Percentiles rank a stretch among this genome's conserved stretches.
Conservation (phyloP, 2,329 filamentous ascomycete genomes). For the Fusarium mundagurra region DNA sequence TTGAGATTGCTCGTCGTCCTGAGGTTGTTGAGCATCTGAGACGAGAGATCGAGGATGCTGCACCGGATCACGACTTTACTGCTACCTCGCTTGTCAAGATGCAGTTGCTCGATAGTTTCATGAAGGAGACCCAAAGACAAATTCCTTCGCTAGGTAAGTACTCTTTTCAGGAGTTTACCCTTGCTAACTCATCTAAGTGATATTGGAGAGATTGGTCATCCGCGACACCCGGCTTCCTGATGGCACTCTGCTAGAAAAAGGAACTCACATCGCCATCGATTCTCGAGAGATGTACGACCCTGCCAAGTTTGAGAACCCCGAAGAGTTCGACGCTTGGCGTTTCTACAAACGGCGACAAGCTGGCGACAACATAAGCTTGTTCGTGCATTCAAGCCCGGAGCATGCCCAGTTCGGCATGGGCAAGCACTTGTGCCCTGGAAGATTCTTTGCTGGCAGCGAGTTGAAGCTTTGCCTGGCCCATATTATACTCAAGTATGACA, state of each 20-base stretch:
- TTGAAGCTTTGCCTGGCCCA: not conserved
- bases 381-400: not conserved
- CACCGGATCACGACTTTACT: not conserved
- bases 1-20: not conserved
- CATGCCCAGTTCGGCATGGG: conserved; percentile 2
- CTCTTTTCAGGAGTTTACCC: rapidly evolving
- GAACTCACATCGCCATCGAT: not conserved
- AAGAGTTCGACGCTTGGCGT: not conserved
- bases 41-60: not conserved
- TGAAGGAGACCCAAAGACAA: not conserved
- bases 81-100: not conserved
- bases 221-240: not conserved
- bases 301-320: rapidly evolving
- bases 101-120: not conserved
- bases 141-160: not conserved
- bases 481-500: not conserved
- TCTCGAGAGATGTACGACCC: not conserved
- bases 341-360: not conserved
- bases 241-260: not conserved
- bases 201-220: not conserved
- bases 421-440: not conserved
- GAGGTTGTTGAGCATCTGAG: not conserved
- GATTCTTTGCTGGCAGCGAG: not conserved
- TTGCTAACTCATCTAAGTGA: not conserved
- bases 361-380: not conserved